Conservation (phyloP, 2,329 filamentous ascomycete genomes). For the Thielaviopsis euricoi region DNA sequence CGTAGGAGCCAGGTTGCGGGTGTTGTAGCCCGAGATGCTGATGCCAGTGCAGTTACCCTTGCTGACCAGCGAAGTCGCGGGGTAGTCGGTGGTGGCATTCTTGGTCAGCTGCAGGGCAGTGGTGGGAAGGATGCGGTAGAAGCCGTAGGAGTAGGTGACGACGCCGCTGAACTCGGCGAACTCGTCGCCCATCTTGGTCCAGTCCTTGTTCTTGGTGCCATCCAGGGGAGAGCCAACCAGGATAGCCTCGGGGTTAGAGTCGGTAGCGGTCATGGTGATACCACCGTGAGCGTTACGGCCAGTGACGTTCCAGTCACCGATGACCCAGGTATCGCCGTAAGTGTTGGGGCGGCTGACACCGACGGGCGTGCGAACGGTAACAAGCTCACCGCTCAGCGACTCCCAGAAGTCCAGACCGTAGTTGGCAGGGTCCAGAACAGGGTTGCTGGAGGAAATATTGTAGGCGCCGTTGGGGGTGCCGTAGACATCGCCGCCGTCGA, state of each 20-base stretch:
- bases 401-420: slow-evolving; percentile 65
- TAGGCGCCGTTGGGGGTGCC: slow-evolving; percentile 44
- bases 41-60: slow-evolving; percentile 41
- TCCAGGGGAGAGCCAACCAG: slow-evolving; percentile 49
- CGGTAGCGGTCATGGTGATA: slow-evolving; percentile 43
- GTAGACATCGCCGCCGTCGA: slow-evolving; percentile 51
- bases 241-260: slow-evolving; percentile 55
- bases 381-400: slow-evolving; percentile 48
- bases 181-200: slow-evolving; percentile 47
- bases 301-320: slow-evolving; percentile 46
- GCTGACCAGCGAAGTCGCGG: slow-evolving; percentile 35
- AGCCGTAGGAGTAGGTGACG: slow-evolving; percentile 48
- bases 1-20: slow-evolving; percentile 47
- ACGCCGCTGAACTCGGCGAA: slow-evolving; percentile 53
- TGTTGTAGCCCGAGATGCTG: slow-evolving; percentile 52
- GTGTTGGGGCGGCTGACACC: slow-evolving; percentile 44
- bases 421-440: slow-evolving; percentile 37
- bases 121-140: slow-evolving; percentile 50
- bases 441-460: slow-evolving; percentile 42
- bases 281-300: slow-evolving; percentile 47
- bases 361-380: slow-evolving; percentile 40
- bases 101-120: slow-evolving; percentile 36
- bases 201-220: slow-evolving; percentile 40
- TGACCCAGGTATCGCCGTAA: slow-evolving; percentile 54
- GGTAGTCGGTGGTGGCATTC: slow-evolving; percentile 28